Conservation (phyloP, 2,329 filamentous ascomycete genomes). For the Monosporascus cannonballus region DNA sequence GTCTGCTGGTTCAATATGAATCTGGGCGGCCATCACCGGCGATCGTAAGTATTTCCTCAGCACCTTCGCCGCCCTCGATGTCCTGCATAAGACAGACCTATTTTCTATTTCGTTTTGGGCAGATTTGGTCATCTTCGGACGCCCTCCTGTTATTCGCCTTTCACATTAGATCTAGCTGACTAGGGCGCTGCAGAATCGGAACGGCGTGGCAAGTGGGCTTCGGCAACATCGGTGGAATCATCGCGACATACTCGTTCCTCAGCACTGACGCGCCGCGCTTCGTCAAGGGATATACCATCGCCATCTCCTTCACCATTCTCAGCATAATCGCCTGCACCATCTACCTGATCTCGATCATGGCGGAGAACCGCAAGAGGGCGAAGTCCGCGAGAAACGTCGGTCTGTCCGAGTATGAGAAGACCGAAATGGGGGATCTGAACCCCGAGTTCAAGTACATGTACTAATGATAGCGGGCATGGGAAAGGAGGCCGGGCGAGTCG, state of each 20-base stretch:
- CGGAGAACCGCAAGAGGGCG: slow-evolving; percentile 56
- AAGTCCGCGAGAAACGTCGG: slow-evolving; percentile 38
- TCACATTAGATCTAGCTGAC: slow-evolving; percentile 10
- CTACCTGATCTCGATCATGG: slow-evolving; percentile 54
- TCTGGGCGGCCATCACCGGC: slow-evolving; percentile 63
- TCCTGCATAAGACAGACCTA: no score
- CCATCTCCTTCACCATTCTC: slow-evolving; percentile 65
- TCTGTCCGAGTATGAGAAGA: slow-evolving; percentile 55
- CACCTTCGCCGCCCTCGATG: no score
- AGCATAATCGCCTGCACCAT: slow-evolving; percentile 53
- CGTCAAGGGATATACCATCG: slow-evolving; percentile 69
- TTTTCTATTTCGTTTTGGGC: background rate
- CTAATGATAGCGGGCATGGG: slow-evolving; percentile 19
- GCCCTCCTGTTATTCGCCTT: no score
- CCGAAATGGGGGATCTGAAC: slow-evolving; percentile 48
- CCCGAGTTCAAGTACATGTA: slow-evolving; percentile 51
- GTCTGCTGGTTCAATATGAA: slow-evolving; percentile 84
- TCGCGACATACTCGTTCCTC: slow-evolving; percentile 66
- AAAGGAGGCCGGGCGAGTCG: no score
- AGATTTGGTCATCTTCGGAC: background rate
- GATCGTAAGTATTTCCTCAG: slow-evolving; percentile 23
- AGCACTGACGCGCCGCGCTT: slow-evolving; percentile 62
- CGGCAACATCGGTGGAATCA: slow-evolving; percentile 74
- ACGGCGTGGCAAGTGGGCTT: slow-evolving; percentile 74
- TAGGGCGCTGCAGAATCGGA: slow-evolving; percentile 43